Evolutionary conservation across 306 rosid genomes (phyloP), one percentile per base, ranked within the genome.

Genomic region (Gillenia trifoliata): DNA sequence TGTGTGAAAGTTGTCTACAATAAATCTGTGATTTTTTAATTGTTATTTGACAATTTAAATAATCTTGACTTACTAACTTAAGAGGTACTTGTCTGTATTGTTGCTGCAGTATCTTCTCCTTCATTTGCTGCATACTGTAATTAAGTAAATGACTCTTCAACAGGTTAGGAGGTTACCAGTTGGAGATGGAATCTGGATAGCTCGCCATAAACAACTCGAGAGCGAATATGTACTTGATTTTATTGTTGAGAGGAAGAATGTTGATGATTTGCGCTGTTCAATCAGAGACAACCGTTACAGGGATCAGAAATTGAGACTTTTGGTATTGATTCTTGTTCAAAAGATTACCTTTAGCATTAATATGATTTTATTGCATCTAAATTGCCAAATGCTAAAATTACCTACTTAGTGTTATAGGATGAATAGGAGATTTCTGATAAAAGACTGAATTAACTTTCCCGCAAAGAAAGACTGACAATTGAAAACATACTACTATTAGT

Each of bases 111-210:
- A 23, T 59, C 74, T 31, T 59, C 55, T 40, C 62, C 67, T 79
- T 76, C 74, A 49, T 62, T 70, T 40, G 38, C 64, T 76, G 19
- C 57, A 61, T 43, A 59, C 34, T 56, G n/a, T 72, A 11, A 33
- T 72, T 60, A 70, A 50, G 28, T 34, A 54, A 67, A 75, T 73
- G 71, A 68, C 67, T 78, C 71, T 65, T 79, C 16, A 76, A 38
- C 82, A 94, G 98, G 96, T 91, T 78, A 88, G 92, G 81, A 83
- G 92, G 72, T 85, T 94, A 68, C 96, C 98, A 29, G 93, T 94
- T 82, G 98, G 97, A 82, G 98, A 93, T 50, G 98, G 91, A 74
- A 93, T 93, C 73, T 93, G 98, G 98, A 85, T 93, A 80, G 98
- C 97, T 11, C 90, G 83, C 66, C 98, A 91, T 79, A 93, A 87